Evolutionary conservation across 164 flowering plant species (phyloP), one percentile per base, ranked within the genome.

Genomic region (Nelumbo lutea): DNA sequence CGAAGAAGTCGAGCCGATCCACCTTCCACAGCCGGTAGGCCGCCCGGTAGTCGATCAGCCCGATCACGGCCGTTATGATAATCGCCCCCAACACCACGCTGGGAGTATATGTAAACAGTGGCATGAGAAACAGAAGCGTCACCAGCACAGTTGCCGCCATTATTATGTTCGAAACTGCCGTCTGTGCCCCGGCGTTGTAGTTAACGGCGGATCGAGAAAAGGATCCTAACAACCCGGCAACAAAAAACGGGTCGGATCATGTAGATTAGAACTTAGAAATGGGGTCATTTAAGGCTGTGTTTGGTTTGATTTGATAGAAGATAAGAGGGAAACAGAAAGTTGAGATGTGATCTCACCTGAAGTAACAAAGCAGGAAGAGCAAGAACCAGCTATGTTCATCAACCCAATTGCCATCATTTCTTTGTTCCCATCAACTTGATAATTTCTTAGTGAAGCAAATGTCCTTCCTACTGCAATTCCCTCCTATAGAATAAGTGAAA

Each of bases 401-500:
- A 83, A 44, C 14, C 97, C 97, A 61, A 90, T 76, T 15, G 97
- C 91, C 15, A 86, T 71, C 95, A 90, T 90, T 64, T 92, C 97
- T 73, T 89, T 89, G 83, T 89, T 91, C 10, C 96, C 97, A 72
- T 91, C 93, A 27, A 91, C 79, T 43, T 87, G 88, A 70, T 89
- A 88, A 39, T 85, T 88, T 73, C 83, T 83, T 14, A 90, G 50
- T 0, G 88, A 67, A 11, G 97, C 90, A 77, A 92, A 90, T 9
- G 90, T 85, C 61, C 97, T 79, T 9, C 96, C 96, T 6, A 92
- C 89, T 6, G 96, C 96, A 68, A 89, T 83, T 14, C 91, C 93
- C 78, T 92, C 97, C 97, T 91, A 52, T 41, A 38, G 59, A 2
- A 15, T 53, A n/a, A 61, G 38, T 13, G 60, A 15, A 11, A n/a